These are phyloP conservation scores for Xylaria sp. DNA, from an alignment of 2,329 filamentous ascomycete genomes.

Conservation along the genomic window DNA sequence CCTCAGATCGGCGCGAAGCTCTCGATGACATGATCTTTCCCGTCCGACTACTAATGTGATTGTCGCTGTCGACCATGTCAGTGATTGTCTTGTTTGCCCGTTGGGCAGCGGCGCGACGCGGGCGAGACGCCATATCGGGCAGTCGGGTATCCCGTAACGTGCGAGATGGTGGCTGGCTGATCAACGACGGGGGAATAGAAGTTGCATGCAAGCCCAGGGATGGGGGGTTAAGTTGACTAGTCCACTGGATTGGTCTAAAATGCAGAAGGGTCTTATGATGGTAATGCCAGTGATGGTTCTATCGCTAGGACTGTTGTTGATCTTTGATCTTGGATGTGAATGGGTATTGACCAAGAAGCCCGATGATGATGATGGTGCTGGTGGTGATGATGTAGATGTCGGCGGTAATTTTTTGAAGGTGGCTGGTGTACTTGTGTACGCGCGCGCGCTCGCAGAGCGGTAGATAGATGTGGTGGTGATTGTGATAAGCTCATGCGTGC, in stretches of 20 bases:
- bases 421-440: conserved; percentile 43
- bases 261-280: conserved; percentile 9
- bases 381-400: background rate
- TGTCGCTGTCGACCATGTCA: conserved; percentile 64
- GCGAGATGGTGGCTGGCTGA: background rate
- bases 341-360: conserved; percentile 11
- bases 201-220: conserved; percentile 13
- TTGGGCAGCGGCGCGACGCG: conserved; percentile 58
- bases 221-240: conserved; percentile 1
- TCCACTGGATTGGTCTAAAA: conserved; percentile 20
- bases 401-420: conserved; percentile 40
- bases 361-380: conserved; percentile 11
- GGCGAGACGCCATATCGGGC: conserved; percentile 48
- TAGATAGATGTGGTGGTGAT: conserved; percentile 32
- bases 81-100: conserved; percentile 59
- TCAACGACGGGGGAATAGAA: conserved; percentile 1
- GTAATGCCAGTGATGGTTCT: conserved; percentile 1
- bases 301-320: background rate
- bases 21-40: conserved; percentile 61
- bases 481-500: conserved; percentile 49
- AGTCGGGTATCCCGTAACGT: conserved; percentile 11
- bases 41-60: conserved; percentile 50
- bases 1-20: conserved; percentile 61
- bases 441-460: conserved; percentile 30
- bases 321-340: conserved; percentile 7